Base-by-base conservation (phyloP, 768 basidiomycete species). In the Scleroderma citrinum region DNA sequence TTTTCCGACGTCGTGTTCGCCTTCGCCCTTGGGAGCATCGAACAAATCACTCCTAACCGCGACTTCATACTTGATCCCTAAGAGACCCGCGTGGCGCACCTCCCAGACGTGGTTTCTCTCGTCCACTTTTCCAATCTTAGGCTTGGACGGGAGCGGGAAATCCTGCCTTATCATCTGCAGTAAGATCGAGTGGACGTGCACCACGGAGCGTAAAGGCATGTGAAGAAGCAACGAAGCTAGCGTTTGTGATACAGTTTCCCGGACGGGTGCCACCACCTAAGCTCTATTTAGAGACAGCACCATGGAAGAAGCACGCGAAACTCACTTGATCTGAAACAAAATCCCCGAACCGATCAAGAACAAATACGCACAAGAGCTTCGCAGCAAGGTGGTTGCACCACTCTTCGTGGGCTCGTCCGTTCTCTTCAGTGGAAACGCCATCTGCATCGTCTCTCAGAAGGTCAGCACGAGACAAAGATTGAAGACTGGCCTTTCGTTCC, bases 41-140 rank as follows among this genome's bases (percentile, higher is more conserved):
- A 98, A 83, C 20, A 97, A 69, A 63, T 96, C 92, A 47, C 76
- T 81, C 55, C 92, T 74, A 16, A 98, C 96, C 13, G 95, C 96
- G 32, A 98, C 93, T 65, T 97, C 91, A 64, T 98, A 98, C 72
- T 97, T 97, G 65, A 99, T 83, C 1, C 96, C 96, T 8, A 98
- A 77, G 51, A 99, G 70, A 24, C 96, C 96, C n/a, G 96, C 94
- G 71, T 99, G 96, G 47, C 95, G 78, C 44, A 99, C 87, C 68
- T 98, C 92, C 96, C 96, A 99, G 7, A 92, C 78, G 66, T 94
- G 90, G 47, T 63, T 68, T 39, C 56, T 69, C 70, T 56, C 71
- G 42, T 60, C 64, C 72, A 55, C 65, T 43, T 63, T 68, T 46
- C 66, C 59, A 36, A 57, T 50, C 39, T 57, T 60, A 31, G 61